Conservation (phyloP, 495 filamentous ascomycete species). For the Evernia prunastri region DNA sequence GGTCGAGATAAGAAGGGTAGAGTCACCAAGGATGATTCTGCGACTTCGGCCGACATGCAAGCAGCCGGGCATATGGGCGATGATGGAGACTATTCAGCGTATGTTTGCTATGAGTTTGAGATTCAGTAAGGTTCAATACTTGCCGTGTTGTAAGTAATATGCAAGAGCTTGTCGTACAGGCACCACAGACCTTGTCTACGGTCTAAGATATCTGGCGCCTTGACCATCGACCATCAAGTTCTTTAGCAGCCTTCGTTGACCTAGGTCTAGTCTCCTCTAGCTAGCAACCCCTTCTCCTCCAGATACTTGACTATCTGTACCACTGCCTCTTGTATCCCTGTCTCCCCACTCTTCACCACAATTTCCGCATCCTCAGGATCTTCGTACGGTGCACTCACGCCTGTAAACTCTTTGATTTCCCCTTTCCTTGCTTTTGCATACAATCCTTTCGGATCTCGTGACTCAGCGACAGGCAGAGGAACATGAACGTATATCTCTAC, state of each 20-base stretch:
- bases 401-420: slow-evolving; percentile 95
- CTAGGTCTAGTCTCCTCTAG: neutral
- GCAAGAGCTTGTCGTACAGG: neutral
- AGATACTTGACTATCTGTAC: slow-evolving; percentile 74
- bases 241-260: neutral
- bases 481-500: slow-evolving; percentile 91
- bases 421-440: slow-evolving; percentile 94
- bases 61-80: slow-evolving; percentile 57
- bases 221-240: no score
- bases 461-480: slow-evolving; percentile 81
- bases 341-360: slow-evolving; percentile 67
- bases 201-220: neutral
- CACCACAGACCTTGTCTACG: neutral
- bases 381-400: slow-evolving; percentile 88
- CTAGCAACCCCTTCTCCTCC: slow-evolving; percentile 54
- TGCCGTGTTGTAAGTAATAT: neutral
- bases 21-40: slow-evolving; percentile 76
- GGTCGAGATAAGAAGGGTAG: slow-evolving; percentile 89
- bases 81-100: slow-evolving; percentile 82
- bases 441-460: slow-evolving; percentile 90
- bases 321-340: slow-evolving; percentile 79
- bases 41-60: slow-evolving; percentile 70
- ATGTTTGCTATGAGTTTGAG: slow-evolving; percentile 95
- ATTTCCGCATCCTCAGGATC: slow-evolving; percentile 81
- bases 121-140: slow-evolving; percentile 34